These are phyloP conservation scores for Dentipellis fragilis DNA, from an alignment of 768 basidiomycete species.

Conservation along the genomic window DNA sequence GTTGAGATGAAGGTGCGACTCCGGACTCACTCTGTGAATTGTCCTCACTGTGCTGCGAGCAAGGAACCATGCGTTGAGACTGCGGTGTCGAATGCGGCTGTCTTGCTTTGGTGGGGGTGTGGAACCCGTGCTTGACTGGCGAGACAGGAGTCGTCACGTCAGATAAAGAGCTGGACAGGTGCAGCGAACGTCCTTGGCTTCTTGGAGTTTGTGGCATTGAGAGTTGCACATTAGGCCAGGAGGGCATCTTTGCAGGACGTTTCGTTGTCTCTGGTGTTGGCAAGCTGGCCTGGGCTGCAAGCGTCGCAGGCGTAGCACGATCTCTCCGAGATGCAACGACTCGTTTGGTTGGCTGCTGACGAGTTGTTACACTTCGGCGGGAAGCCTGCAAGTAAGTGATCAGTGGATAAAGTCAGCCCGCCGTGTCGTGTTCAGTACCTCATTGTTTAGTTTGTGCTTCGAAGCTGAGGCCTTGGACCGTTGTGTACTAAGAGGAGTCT, in stretches of 20 bases:
- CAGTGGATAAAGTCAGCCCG: no score
- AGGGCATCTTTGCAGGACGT: not conserved
- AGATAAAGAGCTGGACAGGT: no score
- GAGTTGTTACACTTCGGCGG: no score
- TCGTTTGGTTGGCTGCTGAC: no score
- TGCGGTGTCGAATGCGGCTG: not conserved
- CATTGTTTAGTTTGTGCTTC: not conserved
- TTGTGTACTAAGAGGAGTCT: not conserved
- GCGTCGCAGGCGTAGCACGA: no score
- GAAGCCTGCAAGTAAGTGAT: no score
- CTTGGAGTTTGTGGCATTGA: not conserved
- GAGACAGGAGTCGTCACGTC: no score
- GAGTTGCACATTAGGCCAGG: not conserved
- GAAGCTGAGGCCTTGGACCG: not conserved
- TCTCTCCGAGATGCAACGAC: no score
- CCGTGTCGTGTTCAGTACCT: not conserved
- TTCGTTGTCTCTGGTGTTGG: not conserved
- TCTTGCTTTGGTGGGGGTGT: no score
- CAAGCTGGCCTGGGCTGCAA: not conserved
- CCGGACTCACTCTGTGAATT: no score
- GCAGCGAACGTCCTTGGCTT: not conserved
- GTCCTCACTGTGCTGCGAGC: not conserved
- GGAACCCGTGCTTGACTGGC: no score
- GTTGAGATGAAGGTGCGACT: not conserved
- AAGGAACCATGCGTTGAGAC: not conserved